These are phyloP conservation scores for Hypoxylon rubiginosum DNA, from an alignment of 2,329 filamentous ascomycete species.

Conservation along the genomic window DNA sequence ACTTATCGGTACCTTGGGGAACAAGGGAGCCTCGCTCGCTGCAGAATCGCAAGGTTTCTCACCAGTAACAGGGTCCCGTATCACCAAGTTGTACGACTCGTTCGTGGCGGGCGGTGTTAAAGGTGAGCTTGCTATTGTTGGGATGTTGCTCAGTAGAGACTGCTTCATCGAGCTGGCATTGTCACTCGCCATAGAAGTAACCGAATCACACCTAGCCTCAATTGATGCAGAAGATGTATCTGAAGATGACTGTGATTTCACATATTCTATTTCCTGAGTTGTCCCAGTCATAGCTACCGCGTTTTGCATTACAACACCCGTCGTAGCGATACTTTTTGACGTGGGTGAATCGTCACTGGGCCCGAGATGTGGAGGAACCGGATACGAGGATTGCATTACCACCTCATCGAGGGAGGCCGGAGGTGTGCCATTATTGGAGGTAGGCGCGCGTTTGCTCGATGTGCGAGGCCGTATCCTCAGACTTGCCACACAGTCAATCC, in stretches of 20 bases:
- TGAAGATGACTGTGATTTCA: not conserved
- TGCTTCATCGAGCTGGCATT: conserved; percentile 25
- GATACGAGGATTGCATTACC: conserved; percentile 39
- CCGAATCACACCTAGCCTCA: conserved; percentile 12
- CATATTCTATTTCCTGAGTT: not conserved
- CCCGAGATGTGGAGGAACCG: conserved; percentile 7
- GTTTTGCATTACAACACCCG: not conserved
- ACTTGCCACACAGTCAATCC: conserved; percentile 10
- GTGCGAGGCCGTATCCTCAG: conserved; percentile 37
- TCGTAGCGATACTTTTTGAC: not conserved
- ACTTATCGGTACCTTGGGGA: not conserved
- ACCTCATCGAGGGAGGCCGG: conserved; percentile 45
- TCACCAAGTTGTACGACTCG: conserved; percentile 5
- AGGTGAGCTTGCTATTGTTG: conserved; percentile 33
- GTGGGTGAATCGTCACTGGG: not conserved
- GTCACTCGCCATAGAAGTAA: conserved; percentile 15
- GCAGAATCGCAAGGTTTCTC: not conserved
- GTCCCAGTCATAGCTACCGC: not conserved
- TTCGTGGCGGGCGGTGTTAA: conserved; percentile 37
- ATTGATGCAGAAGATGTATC: conserved; percentile 7
- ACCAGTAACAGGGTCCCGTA: conserved; percentile 14
- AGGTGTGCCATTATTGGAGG: conserved; percentile 29
- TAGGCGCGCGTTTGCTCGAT: conserved; percentile 43
- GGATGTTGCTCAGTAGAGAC: conserved; percentile 37
- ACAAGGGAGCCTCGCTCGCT: not conserved